Base-by-base conservation (phyloP, 2,329 filamentous ascomycete species). In the Colletotrichum sp. region DNA sequence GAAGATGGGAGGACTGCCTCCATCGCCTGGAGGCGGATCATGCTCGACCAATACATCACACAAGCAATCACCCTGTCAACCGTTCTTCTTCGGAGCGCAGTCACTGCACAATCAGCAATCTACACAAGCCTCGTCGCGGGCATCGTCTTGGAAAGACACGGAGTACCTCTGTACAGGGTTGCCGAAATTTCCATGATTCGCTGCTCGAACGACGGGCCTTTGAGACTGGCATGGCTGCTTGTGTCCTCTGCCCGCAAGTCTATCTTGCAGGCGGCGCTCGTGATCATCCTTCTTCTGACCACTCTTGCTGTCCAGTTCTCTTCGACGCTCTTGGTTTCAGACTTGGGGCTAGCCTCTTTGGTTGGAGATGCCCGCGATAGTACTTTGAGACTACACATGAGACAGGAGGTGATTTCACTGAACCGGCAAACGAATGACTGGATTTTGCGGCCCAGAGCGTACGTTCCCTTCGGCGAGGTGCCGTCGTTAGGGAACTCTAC, bases 161-260 rank as follows among this genome's bases (percentile, higher is more conserved):
- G 79, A 5, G 79, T 81, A 3, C 79, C 78, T 4, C 68, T 81
- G 18, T 79, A 76, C 3, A 76, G 77, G 8, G 77, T 78, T 6
- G 79, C 79, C 30, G 78, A 81, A 64, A 67, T 81, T 10, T 80
- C 79, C 8, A 75, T 79, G 24, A 78, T 80, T 48, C 77, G 80
- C 44, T 75, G 71, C 26, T 60, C 69, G 9, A 81, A 81, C 67
- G 78, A 79, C 32, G 79, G 79, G 1, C 79, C 79, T 1, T 65
- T 80, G 48, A 71, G 79, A 16, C 57, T 81, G 15, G 71, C 77
- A 6, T 80, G 73, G 68, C 68, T 81, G 1, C 68, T 78, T 10
- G 64, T 75, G 26, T 73, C 76, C 22, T 75, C 77, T 3, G 71
- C 59, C 3, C 67, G 71, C 6, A 64, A 22, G n/a, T 70, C 67